Conservation (phyloP, 1,284 basidiomycete species). For the Athelia psychrophila region DNA sequence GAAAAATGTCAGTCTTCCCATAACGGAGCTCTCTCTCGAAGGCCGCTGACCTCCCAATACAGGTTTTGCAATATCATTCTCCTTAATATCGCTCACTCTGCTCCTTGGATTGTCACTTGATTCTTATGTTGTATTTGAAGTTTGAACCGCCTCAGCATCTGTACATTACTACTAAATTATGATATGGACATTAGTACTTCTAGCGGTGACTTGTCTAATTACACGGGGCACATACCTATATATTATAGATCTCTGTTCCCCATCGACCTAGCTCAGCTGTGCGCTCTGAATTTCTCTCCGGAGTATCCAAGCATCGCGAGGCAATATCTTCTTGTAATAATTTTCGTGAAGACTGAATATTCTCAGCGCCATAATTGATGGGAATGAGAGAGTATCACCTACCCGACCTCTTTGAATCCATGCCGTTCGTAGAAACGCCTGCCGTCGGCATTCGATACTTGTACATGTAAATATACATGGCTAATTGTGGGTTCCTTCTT, state of each 20-base stretch:
- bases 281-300: neutral
- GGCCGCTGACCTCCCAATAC: neutral
- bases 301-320: slow-evolving; percentile 78
- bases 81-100: too few relatives aligned
- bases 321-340: slow-evolving; percentile 82
- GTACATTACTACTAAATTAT: too few relatives aligned
- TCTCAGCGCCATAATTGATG: neutral
- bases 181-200: too few relatives aligned
- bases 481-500: slow-evolving; percentile 58
- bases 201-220: too few relatives aligned
- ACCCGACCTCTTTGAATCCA: slow-evolving; percentile 60
- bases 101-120: too few relatives aligned
- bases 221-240: too few relatives aligned
- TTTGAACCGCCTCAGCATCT: too few relatives aligned
- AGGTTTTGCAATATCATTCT: too few relatives aligned
- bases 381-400: slow-evolving; percentile 19
- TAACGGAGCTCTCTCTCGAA: slow-evolving; percentile 11
- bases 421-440: slow-evolving; percentile 78
- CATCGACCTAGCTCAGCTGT: neutral
- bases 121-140: too few relatives aligned
- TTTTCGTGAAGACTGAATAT: slow-evolving; percentile 43
- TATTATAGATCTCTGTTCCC: too few relatives aligned
- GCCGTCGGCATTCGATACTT: slow-evolving; percentile 67
- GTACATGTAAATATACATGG: slow-evolving; percentile 76
- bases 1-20: too few relatives aligned